phyloP scores from a whole-genome alignment of 2,329 filamentous ascomycete genomes.

The Coniochaeta sp. region DNA sequence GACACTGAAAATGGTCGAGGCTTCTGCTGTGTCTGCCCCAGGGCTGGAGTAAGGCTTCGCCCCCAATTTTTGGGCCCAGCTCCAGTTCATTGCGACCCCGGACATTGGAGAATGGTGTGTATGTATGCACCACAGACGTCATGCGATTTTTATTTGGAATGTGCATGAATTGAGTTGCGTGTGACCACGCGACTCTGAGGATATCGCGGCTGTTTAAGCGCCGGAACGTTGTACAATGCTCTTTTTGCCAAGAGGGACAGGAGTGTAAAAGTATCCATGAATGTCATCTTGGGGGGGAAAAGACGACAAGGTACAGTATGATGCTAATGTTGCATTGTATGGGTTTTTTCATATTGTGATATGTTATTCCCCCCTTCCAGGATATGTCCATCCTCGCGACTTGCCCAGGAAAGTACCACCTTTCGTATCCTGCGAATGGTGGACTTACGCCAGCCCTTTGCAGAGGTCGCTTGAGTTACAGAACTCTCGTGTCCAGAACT shows the following conservation, averaged over 20 bases:
- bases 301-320: neutral
- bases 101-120: neutral
- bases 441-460: neutral
- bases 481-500: neutral
- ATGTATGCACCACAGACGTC: neutral
- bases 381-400: neutral
- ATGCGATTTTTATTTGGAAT: neutral
- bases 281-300: neutral
- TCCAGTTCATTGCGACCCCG: neutral
- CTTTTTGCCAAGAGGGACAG: too few species aligned
- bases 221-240: too few species aligned
- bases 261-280: too few species aligned
- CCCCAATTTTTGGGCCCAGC: constrained; percentile 8
- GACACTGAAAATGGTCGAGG: neutral
- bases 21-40: too few species aligned
- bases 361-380: neutral
- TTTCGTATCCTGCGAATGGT: constrained; percentile 2
- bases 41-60: constrained; percentile 12
- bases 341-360: neutral
- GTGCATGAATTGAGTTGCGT: neutral
- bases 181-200: neutral
- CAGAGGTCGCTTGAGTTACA: neutral
- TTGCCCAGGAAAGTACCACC: neutral
- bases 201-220: neutral
- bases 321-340: neutral